A percentile compares a stretch with the other conserved stretches of the same genome.
These are phyloP conservation scores for Phellopilus nigrolimitatus DNA, from an alignment of 1,284 basidiomycete species.

Conservation along the genomic window DNA sequence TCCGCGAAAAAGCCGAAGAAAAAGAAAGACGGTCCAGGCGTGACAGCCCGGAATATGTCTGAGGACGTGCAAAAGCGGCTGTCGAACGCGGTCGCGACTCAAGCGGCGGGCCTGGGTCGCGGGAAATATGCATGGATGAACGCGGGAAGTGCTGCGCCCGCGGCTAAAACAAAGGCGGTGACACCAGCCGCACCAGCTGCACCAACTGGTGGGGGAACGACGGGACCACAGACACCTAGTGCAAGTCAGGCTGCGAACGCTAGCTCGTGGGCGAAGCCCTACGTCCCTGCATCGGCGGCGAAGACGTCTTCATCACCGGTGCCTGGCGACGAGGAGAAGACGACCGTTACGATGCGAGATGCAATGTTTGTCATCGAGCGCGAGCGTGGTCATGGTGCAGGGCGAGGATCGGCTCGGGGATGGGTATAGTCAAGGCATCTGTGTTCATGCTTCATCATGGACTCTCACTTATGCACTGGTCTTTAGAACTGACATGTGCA, in stretches of 20 bases:
- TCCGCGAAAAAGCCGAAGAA: constrained; percentile 68
- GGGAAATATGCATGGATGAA: constrained; percentile 86
- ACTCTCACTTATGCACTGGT: neutral
- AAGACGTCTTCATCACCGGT: constrained; percentile 27
- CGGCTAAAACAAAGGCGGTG: constrained; percentile 43
- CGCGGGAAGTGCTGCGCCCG: constrained; percentile 44
- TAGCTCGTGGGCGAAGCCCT: constrained; percentile 61
- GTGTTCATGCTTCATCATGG: neutral
- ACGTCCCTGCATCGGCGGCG: constrained; percentile 43
- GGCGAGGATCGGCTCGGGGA: constrained; percentile 62
- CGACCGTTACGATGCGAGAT: constrained; percentile 63
- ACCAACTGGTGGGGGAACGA: constrained; percentile 23
- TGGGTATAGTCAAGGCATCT: constrained; percentile 37
- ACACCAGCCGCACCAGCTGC: constrained; percentile 25
- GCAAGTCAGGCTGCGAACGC: constrained; percentile 25
- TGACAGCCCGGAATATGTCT: constrained; percentile 80
- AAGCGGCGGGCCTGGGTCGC: constrained; percentile 70
- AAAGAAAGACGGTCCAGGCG: constrained; percentile 78
- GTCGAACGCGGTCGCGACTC: constrained; percentile 83
- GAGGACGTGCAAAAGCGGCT: constrained; percentile 86
- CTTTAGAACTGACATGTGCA: neutral
- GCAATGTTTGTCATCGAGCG: constrained; percentile 76
- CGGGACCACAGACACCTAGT: constrained; percentile 27
- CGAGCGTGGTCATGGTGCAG: constrained; percentile 74
- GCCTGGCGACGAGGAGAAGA: constrained; percentile 44